A percentile compares a stretch with the other conserved stretches of the same genome.
These are phyloP conservation scores for Zhuliangozyma blackwelliae DNA, from an alignment of 1,139 yeast species.

Conservation along the genomic window DNA sequence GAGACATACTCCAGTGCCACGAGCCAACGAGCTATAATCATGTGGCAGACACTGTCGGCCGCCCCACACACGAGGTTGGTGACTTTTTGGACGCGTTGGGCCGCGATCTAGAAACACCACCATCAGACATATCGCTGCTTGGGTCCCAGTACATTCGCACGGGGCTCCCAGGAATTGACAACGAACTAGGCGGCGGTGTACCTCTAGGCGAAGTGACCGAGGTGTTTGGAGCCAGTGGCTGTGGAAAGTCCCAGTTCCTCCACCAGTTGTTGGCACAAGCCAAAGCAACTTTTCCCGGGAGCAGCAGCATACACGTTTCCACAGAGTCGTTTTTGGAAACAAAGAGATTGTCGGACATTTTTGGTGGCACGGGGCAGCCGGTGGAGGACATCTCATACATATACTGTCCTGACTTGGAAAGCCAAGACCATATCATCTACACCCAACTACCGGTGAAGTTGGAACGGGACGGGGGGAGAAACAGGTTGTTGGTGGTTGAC, in stretches of 20 bases:
- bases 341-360: constrained; percentile 41
- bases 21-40: constrained; percentile 12
- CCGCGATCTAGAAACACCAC: constrained; percentile 3
- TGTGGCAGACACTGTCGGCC: constrained; percentile 40
- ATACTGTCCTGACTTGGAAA: constrained; percentile 64
- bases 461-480: constrained; percentile 30
- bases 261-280: constrained; percentile 60
- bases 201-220: constrained; percentile 68
- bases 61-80: constrained; percentile 46
- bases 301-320: constrained; percentile 51
- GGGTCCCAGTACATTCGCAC: constrained; percentile 40
- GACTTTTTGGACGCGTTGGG: constrained; percentile 22
- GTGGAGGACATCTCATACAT: constrained; percentile 40
- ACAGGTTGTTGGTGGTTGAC: constrained; percentile 64
- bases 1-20: constrained; percentile 18
- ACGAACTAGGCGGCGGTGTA: constrained; percentile 63
- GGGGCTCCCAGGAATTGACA: constrained; percentile 58
- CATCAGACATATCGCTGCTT: constrained; percentile 8
- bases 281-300: constrained; percentile 38
- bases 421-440: constrained; percentile 67
- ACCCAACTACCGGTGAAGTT: constrained; percentile 66
- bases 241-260: constrained; percentile 78
- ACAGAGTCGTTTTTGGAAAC: constrained; percentile 78
- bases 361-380: constrained; percentile 26
- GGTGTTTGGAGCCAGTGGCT: constrained; percentile 77